These are phyloP conservation scores for Yamadazyma scolyti DNA, from an alignment of 805 yeast species.

Conservation along the genomic window DNA sequence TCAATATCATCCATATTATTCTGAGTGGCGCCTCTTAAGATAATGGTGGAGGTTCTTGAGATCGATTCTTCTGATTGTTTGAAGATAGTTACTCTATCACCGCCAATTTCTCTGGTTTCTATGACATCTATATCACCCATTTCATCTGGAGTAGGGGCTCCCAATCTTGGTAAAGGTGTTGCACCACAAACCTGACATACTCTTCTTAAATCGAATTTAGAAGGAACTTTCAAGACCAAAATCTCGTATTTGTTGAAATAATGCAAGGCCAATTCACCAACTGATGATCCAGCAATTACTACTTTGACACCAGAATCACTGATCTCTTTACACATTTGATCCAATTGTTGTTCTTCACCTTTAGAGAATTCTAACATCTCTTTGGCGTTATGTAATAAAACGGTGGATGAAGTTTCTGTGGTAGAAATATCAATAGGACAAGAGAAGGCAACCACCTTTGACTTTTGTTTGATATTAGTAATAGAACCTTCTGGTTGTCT, in stretches of 20 bases:
- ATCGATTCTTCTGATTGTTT: conserved; percentile 68
- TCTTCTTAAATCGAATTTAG: conserved; percentile 92
- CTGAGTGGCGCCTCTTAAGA: conserved; percentile 94
- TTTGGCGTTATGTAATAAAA: conserved; percentile 88
- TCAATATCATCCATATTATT: conserved; percentile 91
- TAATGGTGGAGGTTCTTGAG: conserved; percentile 79
- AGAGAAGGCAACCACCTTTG: conserved; percentile 89
- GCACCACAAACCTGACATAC: conserved; percentile 96
- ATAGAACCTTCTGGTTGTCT: conserved; percentile 94
- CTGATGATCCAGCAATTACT: conserved; percentile 89
- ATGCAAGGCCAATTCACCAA: conserved; percentile 92
- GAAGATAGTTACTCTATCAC: conserved; percentile 93
- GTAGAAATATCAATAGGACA: conserved; percentile 93
- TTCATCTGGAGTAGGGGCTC: conserved; percentile 94
- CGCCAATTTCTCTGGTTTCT: conserved; percentile 92
- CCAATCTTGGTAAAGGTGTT: conserved; percentile 88
- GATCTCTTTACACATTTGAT: conserved; percentile 77
- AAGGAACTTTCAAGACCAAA: conserved; percentile 82
- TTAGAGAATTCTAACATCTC: conserved; percentile 95
- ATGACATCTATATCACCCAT: conserved; percentile 84
- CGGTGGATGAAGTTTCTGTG: conserved; percentile 99
- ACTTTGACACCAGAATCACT: conserved; percentile 82
- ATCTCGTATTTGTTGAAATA: conserved; percentile 84
- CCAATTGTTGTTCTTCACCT: conserved; percentile 95
- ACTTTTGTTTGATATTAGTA: conserved; percentile 53